These are phyloP conservation scores for Monilinia fructigena DNA, from an alignment of 2,329 filamentous ascomycete species.

Conservation along the genomic window DNA sequence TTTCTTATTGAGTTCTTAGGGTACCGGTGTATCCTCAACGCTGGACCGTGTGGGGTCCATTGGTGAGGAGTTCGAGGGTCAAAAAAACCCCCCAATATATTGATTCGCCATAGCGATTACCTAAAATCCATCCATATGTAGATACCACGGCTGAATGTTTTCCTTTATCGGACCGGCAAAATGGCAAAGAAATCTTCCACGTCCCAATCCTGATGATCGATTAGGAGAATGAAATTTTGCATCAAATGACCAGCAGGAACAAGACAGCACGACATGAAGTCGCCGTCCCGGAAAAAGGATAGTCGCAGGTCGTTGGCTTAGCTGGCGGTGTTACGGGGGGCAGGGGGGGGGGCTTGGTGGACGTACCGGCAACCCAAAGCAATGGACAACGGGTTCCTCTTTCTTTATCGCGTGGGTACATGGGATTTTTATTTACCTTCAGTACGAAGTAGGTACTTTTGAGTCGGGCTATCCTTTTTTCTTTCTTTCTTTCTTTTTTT, in stretches of 20 bases:
- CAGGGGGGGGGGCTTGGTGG: background rate
- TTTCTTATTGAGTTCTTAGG: slow-evolving; percentile 2
- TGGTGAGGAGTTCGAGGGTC: slow-evolving; percentile 5
- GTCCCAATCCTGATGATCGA: background rate
- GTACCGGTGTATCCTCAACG: slow-evolving; percentile 13
- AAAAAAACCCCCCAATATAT: slow-evolving; percentile 8
- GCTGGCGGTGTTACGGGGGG: slow-evolving; percentile 20
- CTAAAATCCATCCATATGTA: background rate
- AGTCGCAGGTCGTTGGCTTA: slow-evolving; percentile 19
- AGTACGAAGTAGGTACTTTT: background rate
- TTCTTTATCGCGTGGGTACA: background rate
- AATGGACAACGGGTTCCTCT: slow-evolving; percentile 3
- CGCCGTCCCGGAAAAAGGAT: slow-evolving; percentile 12
- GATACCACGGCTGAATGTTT: background rate
- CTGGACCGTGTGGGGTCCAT: slow-evolving; percentile 16
- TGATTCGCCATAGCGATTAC: slow-evolving; percentile 9
- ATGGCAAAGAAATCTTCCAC: background rate
- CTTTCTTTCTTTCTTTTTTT: no score
- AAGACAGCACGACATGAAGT: slow-evolving; percentile 16
- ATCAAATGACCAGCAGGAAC: slow-evolving; percentile 15
- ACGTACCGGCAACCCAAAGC: background rate
- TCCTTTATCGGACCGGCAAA: slow-evolving; percentile 4
- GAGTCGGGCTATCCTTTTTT: background rate
- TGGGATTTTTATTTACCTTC: background rate
- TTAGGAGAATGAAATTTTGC: background rate